Percentiles rank a stretch among this genome's conserved stretches.
Evolutionary conservation across 495 filamentous ascomycete genomes (phyloP).

Genomic region (Penicillium riverlandense): DNA sequence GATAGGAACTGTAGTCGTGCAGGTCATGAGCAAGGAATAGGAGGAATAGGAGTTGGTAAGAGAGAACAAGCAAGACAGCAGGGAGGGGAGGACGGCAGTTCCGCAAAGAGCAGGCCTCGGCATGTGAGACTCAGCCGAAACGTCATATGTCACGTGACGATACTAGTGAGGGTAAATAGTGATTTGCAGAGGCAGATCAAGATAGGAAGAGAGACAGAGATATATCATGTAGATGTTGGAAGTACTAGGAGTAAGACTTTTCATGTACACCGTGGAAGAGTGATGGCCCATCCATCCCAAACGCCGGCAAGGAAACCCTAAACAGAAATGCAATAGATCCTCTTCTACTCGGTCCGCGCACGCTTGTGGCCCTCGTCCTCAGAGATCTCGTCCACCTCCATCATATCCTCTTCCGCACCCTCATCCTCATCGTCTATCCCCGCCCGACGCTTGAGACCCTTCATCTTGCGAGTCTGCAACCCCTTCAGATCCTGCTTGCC

Average conservation of each 20-base stretch:
- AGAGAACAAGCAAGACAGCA: constrained; percentile 2
- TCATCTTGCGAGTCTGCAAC: constrained; percentile 98
- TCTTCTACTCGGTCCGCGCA: constrained; percentile 23
- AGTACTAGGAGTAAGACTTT: too few species aligned
- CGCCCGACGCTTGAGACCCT: constrained; percentile 80
- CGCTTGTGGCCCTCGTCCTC: constrained; percentile 36
- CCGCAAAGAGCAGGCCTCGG: constrained; percentile 29
- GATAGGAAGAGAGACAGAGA: too few species aligned
- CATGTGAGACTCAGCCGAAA: constrained; percentile 34
- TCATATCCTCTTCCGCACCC: constrained; percentile 31
- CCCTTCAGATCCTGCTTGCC: constrained; percentile 82
- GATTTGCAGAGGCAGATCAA: background rate
- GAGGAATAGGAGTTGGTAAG: constrained; percentile 4
- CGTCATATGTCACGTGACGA: constrained; percentile 37
- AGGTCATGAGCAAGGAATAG: constrained; percentile 5
- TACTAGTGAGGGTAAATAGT: background rate
- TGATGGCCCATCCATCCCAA: constrained; percentile 10
- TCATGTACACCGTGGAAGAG: too few species aligned
- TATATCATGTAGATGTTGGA: background rate
- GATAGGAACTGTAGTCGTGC: background rate
- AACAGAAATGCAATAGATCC: constrained; percentile 5
- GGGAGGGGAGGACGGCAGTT: constrained; percentile 19
- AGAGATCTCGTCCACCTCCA: constrained; percentile 37
- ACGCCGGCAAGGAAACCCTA: constrained; percentile 16
- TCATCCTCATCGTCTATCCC: constrained; percentile 45